Conservation (phyloP, 2,329 filamentous ascomycete species). For the Cryoendolithus antarcticus region DNA sequence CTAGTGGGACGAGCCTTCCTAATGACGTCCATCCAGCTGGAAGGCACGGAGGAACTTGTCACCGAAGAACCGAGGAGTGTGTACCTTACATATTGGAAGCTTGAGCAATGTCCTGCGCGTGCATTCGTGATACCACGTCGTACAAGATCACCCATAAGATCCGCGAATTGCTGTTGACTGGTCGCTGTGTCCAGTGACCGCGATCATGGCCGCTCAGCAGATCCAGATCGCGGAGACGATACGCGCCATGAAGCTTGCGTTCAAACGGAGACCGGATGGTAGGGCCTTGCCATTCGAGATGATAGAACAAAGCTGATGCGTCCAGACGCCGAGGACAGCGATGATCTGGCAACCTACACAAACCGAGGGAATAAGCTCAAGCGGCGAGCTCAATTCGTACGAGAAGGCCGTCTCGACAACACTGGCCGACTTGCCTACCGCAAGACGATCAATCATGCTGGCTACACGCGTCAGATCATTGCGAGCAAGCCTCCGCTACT, state of each 20-base stretch:
- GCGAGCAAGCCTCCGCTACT: constrained; percentile 59
- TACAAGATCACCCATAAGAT: no score
- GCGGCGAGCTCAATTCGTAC: constrained; percentile 59
- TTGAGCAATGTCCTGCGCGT: no score
- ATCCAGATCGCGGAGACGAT: constrained; percentile 55
- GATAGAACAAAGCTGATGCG: neutral
- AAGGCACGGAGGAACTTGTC: no score
- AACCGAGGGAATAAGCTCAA: constrained; percentile 73
- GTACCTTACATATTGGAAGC: no score
- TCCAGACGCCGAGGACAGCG: constrained; percentile 67
- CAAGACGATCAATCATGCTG: constrained; percentile 61
- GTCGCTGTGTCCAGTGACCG: no score
- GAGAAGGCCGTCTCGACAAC: constrained; percentile 55
- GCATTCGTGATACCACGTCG: no score
- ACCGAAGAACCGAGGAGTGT: no score
- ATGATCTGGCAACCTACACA: constrained; percentile 53
- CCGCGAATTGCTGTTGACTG: no score
- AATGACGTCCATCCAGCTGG: no score
- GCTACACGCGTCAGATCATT: constrained; percentile 60
- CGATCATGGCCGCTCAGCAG: constrained; percentile 37
- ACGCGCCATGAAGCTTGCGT: constrained; percentile 54
- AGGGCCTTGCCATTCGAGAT: constrained; percentile 10
- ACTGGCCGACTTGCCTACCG: constrained; percentile 35
- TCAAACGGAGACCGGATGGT: constrained; percentile 52
- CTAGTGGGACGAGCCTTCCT: no score